Conservation (phyloP, 2,329 filamentous ascomycete species). For the Aspergillus novofumigatus region DNA sequence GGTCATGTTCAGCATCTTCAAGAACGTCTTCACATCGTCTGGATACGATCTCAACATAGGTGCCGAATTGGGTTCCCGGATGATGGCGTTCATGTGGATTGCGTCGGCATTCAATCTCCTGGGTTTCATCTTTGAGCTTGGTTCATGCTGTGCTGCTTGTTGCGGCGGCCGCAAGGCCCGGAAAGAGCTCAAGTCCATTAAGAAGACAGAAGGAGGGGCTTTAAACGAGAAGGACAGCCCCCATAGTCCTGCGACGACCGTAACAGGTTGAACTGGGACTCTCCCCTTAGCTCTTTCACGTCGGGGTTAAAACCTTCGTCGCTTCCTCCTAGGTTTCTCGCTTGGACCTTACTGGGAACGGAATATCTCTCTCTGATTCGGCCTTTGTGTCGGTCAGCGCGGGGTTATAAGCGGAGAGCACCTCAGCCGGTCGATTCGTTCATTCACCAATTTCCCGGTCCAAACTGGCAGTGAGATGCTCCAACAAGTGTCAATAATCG, state of each 20-base stretch:
- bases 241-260: conserved; percentile 5
- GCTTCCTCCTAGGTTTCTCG: not conserved
- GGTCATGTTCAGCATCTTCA: conserved; percentile 77
- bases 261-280: not conserved
- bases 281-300: not conserved
- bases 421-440: not conserved
- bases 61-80: conserved; percentile 64
- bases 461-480: not conserved
- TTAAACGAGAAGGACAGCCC: conserved; percentile 14
- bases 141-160: conserved; percentile 67
- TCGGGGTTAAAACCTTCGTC: not conserved
- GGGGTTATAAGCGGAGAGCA: not conserved
- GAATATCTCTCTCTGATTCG: not conserved
- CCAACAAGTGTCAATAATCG: not conserved
- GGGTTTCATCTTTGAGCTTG: conserved; percentile 68
- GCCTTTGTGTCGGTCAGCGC: not conserved
- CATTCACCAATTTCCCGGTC: too few species aligned
- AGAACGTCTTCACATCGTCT: conserved; percentile 64
- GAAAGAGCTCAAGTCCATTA: conserved; percentile 26
- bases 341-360: not conserved
- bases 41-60: conserved; percentile 72
- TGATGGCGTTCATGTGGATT: conserved; percentile 90
- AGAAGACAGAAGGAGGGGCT: conserved; percentile 4
- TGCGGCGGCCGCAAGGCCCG: conserved; percentile 38
- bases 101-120: conserved; percentile 63